Conservation (phyloP, 1,284 basidiomycete genomes). For the Schizopora paradoxa region DNA sequence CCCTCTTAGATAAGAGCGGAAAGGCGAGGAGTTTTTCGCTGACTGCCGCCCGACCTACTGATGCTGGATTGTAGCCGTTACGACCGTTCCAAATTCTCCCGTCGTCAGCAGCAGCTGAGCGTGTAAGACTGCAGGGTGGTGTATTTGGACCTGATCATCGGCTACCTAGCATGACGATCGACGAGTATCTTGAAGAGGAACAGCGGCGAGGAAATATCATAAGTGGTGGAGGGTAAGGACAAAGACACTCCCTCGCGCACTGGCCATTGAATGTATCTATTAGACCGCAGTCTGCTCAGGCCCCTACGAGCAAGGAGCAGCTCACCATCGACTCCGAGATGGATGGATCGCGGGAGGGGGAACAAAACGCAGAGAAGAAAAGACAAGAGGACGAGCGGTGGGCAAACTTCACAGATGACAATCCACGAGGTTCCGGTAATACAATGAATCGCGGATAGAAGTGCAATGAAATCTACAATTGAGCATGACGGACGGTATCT, state of each 20-base stretch:
- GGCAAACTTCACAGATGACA: constrained; percentile 77
- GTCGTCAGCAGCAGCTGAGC: constrained; percentile 54
- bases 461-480: background rate
- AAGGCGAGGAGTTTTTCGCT: constrained; percentile 45
- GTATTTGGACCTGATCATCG: constrained; percentile 87
- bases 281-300: constrained; percentile 64
- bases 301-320: constrained; percentile 72
- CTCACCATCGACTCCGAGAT: constrained; percentile 74
- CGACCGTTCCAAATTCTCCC: constrained; percentile 92
- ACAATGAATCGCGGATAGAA: constrained; percentile 87
- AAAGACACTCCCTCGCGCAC: constrained; percentile 8
- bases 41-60: background rate
- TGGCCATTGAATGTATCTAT: constrained; percentile 16
- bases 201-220: constrained; percentile 81
- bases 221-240: constrained; percentile 74
- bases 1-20: constrained; percentile 70
- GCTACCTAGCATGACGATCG: constrained; percentile 93
- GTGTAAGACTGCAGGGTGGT: constrained; percentile 66
- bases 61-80: constrained; percentile 49
- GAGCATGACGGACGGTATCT: constrained; percentile 6
- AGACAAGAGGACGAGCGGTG: constrained; percentile 82
- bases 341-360: constrained; percentile 72
- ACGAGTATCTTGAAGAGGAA: constrained; percentile 92
- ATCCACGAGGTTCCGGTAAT: constrained; percentile 84
- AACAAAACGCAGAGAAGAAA: constrained; percentile 72